Evolutionary conservation across 2,329 filamentous ascomycete genomes (phyloP), one percentile per base, ranked within the genome.

Genomic region (Reticulascus tulasneorum): DNA sequence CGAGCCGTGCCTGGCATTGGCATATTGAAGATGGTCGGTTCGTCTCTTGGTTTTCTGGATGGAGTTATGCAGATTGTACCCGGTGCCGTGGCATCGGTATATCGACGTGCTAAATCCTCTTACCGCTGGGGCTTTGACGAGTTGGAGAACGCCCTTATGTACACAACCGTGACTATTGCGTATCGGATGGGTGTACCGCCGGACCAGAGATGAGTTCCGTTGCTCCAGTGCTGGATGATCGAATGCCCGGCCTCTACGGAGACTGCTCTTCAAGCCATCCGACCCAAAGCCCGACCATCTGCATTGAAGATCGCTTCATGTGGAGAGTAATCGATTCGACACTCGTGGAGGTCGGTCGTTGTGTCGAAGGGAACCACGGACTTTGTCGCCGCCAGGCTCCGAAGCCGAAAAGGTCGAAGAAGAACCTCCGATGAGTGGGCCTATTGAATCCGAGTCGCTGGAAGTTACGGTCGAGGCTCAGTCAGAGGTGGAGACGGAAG

Each of bases 71-170:
- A 79, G 3, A 73, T 55, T 0, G 67, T 62, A 3, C 54, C 55
- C 5, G 50, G 33, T 1, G 54, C 62, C 3, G 34, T 30, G 2
- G 58, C 49, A 34, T 70, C 58, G 11, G 24, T 48, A 47, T 73
- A 78, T 15, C 12, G 58, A 7, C 32, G 39, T 4, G 34, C 37
- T 47, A 60, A 67, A 39, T 69, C 66, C 11, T 44, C 46, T 28
- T 63, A 54, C 12, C 69, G 53, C 37, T 51, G 44, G 3, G 48
- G 42, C 16, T 65, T 47, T 4, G 80, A 79, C 11, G 81, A 81
- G 64, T 90, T 90, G 64, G 88, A 90, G 58, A 89, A 91, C 0
- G 79, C 81, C 55, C 86, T 86, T 38, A 88, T 71, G 51, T 88
- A 88, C 23, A 69, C 73, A 16, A 89, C 68, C 7, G 70, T 75